Percentiles rank a stretch among this genome's conserved stretches.
These are phyloP conservation scores for Tephrocybe sp. DNA, from an alignment of 768 basidiomycete genomes.

Conservation along the genomic window DNA sequence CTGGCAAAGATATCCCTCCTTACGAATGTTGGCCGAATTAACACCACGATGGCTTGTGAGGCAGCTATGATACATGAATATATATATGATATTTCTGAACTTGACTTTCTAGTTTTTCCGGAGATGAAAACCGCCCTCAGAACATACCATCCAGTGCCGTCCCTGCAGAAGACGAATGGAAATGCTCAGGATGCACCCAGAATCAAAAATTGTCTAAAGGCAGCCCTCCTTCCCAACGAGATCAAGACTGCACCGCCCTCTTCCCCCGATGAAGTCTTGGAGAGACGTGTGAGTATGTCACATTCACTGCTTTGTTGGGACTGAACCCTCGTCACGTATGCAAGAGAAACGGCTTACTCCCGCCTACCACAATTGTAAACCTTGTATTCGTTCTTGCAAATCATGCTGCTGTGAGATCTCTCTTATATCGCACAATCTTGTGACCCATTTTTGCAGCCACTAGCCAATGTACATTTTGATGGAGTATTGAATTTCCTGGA, in stretches of 20 bases:
- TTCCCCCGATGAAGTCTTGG: slow-evolving; percentile 71
- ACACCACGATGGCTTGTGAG: slow-evolving; percentile 88
- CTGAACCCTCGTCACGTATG: slow-evolving; percentile 6
- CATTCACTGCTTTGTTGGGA: slow-evolving; percentile 1
- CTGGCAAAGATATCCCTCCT: slow-evolving; percentile 81
- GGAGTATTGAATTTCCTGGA: slow-evolving; percentile 74
- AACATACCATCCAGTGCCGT: slow-evolving; percentile 90
- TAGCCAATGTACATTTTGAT: slow-evolving; percentile 71
- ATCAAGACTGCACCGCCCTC: slow-evolving; percentile 62
- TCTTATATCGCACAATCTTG: slow-evolving; percentile 1
- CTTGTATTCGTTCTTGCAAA: slow-evolving; percentile 81
- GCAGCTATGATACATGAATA: slow-evolving; percentile 11
- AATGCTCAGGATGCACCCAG: slow-evolving; percentile 90
- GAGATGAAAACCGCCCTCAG: slow-evolving; percentile 91
- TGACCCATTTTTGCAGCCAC: slow-evolving; percentile 37
- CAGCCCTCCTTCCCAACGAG: slow-evolving; percentile 71
- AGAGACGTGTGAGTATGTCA: slow-evolving; percentile 51
- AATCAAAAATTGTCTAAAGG: slow-evolving; percentile 89
- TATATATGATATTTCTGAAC: slow-evolving; percentile 14
- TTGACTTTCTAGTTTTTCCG: slow-evolving; percentile 64
- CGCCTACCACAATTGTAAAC: slow-evolving; percentile 86
- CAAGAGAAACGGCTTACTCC: slow-evolving; percentile 58
- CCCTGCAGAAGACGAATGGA: slow-evolving; percentile 82
- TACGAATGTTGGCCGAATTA: slow-evolving; percentile 88
- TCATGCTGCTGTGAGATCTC: slow-evolving; percentile 63